Conservation (phyloP, 2,329 filamentous ascomycete genomes). For the Cladophialophora yegresii region DNA sequence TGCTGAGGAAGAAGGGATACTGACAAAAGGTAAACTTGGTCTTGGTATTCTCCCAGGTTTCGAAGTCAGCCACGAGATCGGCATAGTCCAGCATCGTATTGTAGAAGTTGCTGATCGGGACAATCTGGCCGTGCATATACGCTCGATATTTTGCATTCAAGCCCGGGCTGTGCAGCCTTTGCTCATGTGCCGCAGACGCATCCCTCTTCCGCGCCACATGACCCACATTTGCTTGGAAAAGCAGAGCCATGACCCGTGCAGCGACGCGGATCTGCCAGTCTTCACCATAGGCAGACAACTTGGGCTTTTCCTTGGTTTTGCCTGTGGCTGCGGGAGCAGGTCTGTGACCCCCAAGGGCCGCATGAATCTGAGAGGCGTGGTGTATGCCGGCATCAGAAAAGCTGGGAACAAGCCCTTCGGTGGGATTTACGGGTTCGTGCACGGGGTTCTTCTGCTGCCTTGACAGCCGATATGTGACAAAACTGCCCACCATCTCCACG, state of each 20-base stretch:
- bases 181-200: constrained; percentile 35
- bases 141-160: constrained; percentile 48
- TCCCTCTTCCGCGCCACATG: constrained; percentile 46
- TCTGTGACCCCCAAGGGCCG: constrained; percentile 64
- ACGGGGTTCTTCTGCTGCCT: constrained; percentile 62
- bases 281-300: constrained; percentile 66
- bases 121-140: constrained; percentile 62
- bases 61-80: constrained; percentile 83
- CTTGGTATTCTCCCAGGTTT: constrained; percentile 76
- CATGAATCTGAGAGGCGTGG: constrained; percentile 69
- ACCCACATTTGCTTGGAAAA: constrained; percentile 79
- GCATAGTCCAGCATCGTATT: constrained; percentile 81
- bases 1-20: constrained; percentile 87
- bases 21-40: constrained; percentile 85
- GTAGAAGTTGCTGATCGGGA: constrained; percentile 84
- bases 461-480: constrained; percentile 77
- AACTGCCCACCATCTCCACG: constrained; percentile 76
- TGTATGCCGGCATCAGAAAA: constrained; percentile 65
- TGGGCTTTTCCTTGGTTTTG: constrained; percentile 52
- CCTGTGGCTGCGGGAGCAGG: constrained; percentile 55
- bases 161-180: constrained; percentile 44
- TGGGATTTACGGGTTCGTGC: constrained; percentile 61
- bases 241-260: constrained; percentile 73
- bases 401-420: constrained; percentile 70
- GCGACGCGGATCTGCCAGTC: constrained; percentile 89